Conservation (phyloP, 2,329 filamentous ascomycete species). For the Neonectria neomacrospora region DNA sequence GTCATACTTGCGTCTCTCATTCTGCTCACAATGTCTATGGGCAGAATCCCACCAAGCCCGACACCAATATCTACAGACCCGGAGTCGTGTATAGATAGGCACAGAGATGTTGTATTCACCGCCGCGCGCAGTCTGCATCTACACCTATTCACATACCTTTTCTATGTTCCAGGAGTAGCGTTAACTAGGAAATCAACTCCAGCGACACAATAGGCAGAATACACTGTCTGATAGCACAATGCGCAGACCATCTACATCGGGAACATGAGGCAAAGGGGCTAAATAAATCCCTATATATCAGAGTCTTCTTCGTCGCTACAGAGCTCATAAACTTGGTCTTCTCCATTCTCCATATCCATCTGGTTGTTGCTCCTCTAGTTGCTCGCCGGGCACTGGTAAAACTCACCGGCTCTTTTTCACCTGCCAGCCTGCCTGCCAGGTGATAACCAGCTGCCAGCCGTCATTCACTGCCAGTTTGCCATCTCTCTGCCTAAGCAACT, state of each 20-base stretch:
- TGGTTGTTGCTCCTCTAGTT: background rate
- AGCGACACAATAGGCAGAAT: background rate
- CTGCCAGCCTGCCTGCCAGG: background rate
- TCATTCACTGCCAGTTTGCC: background rate
- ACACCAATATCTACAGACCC: background rate
- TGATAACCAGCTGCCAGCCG: conserved; percentile 2
- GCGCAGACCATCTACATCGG: background rate
- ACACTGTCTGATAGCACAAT: background rate
- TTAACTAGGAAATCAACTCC: background rate
- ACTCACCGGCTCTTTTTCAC: background rate
- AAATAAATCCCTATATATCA: background rate
- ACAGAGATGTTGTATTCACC: background rate
- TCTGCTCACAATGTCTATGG: background rate
- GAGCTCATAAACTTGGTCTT: background rate
- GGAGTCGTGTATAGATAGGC: background rate
- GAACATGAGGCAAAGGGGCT: background rate
- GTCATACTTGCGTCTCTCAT: background rate
- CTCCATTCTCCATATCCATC: background rate
- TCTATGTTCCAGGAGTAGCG: no score
- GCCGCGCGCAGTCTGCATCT: background rate
- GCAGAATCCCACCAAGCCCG: background rate
- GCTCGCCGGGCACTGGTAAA: background rate
- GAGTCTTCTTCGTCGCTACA: background rate
- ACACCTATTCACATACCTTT: background rate
- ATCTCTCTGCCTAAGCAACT: background rate